Percentiles rank a stretch among this genome's conserved stretches.
Evolutionary conservation across 495 filamentous ascomycete species (phyloP).

Genomic region (Cudoniella acicularis): DNA sequence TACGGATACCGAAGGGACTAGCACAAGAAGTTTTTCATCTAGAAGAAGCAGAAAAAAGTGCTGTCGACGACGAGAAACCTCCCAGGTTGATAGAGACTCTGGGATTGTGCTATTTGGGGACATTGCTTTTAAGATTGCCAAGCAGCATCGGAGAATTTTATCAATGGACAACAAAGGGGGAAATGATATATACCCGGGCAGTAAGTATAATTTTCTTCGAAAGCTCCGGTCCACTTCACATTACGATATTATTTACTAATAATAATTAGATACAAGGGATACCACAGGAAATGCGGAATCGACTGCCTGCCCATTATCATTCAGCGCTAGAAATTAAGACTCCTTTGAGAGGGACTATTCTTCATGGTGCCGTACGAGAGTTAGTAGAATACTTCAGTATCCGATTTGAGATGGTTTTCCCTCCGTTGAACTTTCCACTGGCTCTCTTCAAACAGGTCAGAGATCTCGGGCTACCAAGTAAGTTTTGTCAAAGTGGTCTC

Average conservation of each 20-base stretch:
- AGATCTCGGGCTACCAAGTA: constrained; percentile 75
- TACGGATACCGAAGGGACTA: constrained; percentile 15
- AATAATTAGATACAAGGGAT: constrained; percentile 33
- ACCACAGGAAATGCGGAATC: constrained; percentile 64
- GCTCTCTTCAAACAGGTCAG: constrained; percentile 67
- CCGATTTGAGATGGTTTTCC: constrained; percentile 68
- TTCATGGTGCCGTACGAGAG: constrained; percentile 61
- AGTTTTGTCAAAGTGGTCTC: too few relatives aligned
- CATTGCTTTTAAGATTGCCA: constrained; percentile 59
- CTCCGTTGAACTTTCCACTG: constrained; percentile 63
- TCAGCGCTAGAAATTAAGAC: constrained; percentile 53
- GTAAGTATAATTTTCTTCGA: constrained; percentile 26
- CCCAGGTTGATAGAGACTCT: constrained; percentile 63
- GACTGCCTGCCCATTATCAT: constrained; percentile 57
- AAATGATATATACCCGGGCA: constrained; percentile 35
- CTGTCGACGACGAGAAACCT: constrained; percentile 27
- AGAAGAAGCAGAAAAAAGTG: constrained; percentile 21
- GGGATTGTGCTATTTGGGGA: constrained; percentile 63
- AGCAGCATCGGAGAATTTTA: constrained; percentile 61
- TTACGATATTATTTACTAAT: background rate
- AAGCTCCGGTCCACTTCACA: too few relatives aligned
- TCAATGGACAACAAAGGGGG: constrained; percentile 39
- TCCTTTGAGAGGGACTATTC: constrained; percentile 44
- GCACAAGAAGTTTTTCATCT: constrained; percentile 16
- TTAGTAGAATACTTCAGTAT: constrained; percentile 58